Evolutionary conservation across 2,329 filamentous ascomycete species (phyloP).

Genomic region (Hansfordia pulvinata): DNA sequence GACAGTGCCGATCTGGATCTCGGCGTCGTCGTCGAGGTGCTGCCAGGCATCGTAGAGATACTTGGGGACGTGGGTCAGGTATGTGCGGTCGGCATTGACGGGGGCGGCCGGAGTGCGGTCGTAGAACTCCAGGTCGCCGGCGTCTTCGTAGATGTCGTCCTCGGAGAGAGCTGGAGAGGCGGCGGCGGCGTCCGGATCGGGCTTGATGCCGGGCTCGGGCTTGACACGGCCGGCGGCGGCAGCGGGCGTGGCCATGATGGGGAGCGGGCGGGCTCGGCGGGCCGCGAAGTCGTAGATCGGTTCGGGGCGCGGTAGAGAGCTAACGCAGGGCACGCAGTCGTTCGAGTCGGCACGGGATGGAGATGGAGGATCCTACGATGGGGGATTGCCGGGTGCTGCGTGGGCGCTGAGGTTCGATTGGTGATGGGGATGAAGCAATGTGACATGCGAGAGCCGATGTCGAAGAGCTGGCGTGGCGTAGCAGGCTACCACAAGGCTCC

Average conservation of each 20-base stretch:
- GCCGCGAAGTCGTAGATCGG: too few species aligned
- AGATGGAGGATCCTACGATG: too few species aligned
- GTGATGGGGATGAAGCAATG: too few species aligned
- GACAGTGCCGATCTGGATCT: slow-evolving; percentile 70
- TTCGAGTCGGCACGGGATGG: too few species aligned
- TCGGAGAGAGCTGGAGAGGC: slow-evolving; percentile 35
- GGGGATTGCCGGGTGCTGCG: too few species aligned
- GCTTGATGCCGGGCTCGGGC: slow-evolving; percentile 26
- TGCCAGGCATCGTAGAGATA: slow-evolving; percentile 73
- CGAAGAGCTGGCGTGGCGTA: too few species aligned
- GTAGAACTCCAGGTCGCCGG: slow-evolving; percentile 43
- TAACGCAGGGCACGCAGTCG: too few species aligned
- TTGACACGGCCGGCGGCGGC: slow-evolving; percentile 14
- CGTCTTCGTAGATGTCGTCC: slow-evolving; percentile 54
- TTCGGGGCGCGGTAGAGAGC: too few species aligned
- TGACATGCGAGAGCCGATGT: too few species aligned
- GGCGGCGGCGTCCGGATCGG: slow-evolving; percentile 29
- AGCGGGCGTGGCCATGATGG: slow-evolving; percentile 1
- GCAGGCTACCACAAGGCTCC: too few species aligned
- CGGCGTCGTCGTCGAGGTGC: slow-evolving; percentile 63
- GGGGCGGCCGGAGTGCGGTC: slow-evolving; percentile 23
- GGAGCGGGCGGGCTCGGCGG: too few species aligned
- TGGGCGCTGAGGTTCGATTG: too few species aligned
- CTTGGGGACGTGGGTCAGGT: slow-evolving; percentile 66
- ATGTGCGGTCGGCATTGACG: slow-evolving; percentile 34